Percentiles rank a stretch among this genome's conserved stretches.
Evolutionary conservation across 768 basidiomycete genomes (phyloP).

Genomic region (Mycena rebaudengoi): DNA sequence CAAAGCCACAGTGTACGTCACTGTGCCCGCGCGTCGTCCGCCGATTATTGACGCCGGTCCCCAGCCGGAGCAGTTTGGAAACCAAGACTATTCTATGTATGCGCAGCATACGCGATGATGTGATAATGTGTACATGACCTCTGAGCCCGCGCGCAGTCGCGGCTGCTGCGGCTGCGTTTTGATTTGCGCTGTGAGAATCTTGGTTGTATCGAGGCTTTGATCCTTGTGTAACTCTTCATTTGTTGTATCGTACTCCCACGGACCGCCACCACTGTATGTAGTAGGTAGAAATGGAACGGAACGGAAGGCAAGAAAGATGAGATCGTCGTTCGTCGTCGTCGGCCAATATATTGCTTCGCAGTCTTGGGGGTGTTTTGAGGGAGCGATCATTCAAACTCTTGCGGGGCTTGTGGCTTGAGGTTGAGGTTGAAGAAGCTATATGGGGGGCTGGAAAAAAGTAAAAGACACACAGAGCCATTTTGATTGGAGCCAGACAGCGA

Average conservation of each 20-base stretch:
- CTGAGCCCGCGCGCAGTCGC: too few relatives aligned
- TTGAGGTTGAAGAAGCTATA: not conserved
- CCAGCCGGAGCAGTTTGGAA: slow-evolving; percentile 20
- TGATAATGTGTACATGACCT: too few relatives aligned
- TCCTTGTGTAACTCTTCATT: slow-evolving; percentile 10
- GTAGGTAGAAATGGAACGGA: slow-evolving; percentile 2
- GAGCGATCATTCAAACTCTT: not conserved
- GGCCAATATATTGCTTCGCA: too few relatives aligned
- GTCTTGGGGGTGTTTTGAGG: too few relatives aligned
- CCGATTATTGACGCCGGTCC: not conserved
- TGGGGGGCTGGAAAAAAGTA: not conserved
- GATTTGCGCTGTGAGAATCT: not conserved
- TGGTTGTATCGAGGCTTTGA: not conserved
- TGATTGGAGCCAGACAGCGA: too few relatives aligned
- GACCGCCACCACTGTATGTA: slow-evolving; percentile 10
- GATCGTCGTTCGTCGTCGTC: not conserved
- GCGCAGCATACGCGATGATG: too few relatives aligned
- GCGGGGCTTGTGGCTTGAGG: not conserved
- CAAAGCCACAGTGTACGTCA: slow-evolving; percentile 15
- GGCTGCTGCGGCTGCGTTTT: too few relatives aligned
- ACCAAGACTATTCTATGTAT: slow-evolving; percentile 20
- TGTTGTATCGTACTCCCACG: slow-evolving; percentile 23
- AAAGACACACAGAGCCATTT: not conserved
- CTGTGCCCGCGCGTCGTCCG: not conserved
- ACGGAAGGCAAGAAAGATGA: not conserved